Base-by-base conservation (phyloP, 306 rosid species). In the Cercis canadensis region DNA sequence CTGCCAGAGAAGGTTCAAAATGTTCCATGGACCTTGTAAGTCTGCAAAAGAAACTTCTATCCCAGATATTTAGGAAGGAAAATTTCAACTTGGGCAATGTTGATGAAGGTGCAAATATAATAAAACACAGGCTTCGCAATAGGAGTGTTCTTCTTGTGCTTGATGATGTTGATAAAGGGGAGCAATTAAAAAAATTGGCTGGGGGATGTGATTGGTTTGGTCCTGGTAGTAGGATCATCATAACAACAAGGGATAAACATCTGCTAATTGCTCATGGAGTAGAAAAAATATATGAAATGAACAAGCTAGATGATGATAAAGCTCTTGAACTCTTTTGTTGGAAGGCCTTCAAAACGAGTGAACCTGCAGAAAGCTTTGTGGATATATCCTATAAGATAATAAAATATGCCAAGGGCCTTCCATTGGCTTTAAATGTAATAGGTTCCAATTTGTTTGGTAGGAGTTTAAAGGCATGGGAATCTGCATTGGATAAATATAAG, bases 371-470 rank as follows among this genome's bases (percentile, higher is more conserved):
- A 21, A 14, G 19, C 12, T 68, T 37, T 39, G 41, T 53, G 40
- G 40, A 5, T 7, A 14, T 68, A 15, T 54, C 51, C 29, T 5
- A 53, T 53, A 15, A 13, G 3, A 62, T 49, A 53, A 14, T 54
- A 5, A 2, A 40, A 7, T 68, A 56, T 54, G 61, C 53, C 53
- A 21, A 68, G 13, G 73, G 73, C 12, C 73, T 53, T 4, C 73
- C 73, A 53, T 24, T 68, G 16, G 62, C 53, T 32, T 68, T 68
- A 54, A 40, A 54, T 5, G 31, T 68, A 8, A n/a, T 68, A 14
- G 73, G 53, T 11, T 54, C 31, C 3, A 9, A 54, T 53, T 19
- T 68, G 31, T 8, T 40, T 54, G 16, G 11, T 21, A 53, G 54
- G 36, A 7, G n/a, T 21, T 21, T 68, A 3, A 7, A 8, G 4